A percentile compares a stretch with the other conserved stretches of the same genome.
Evolutionary conservation across 164 flowering plant species (phyloP).

Genomic region (Macadamia integrifolia): DNA sequence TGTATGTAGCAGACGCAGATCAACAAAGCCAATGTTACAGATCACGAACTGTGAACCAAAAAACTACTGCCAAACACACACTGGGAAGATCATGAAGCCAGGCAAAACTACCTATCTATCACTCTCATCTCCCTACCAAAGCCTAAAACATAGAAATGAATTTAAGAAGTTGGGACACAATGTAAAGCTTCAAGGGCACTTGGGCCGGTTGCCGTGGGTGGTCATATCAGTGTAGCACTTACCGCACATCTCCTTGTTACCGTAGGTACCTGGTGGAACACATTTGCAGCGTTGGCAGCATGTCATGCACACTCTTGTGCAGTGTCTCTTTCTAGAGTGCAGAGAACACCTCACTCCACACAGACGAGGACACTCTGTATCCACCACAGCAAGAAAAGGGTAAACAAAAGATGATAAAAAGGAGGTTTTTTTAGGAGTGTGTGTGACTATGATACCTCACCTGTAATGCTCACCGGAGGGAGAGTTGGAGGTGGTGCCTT

Average conservation of each 20-base stretch:
- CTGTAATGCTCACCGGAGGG: slow-evolving; percentile 15
- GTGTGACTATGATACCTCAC: background rate
- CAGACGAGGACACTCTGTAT: slow-evolving; percentile 37
- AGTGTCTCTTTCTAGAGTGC: slow-evolving; percentile 37
- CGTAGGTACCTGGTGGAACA: slow-evolving; percentile 56
- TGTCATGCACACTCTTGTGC: slow-evolving; percentile 45
- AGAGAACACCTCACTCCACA: slow-evolving; percentile 35
- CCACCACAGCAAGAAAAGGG: background rate
- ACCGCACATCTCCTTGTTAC: slow-evolving; percentile 49
- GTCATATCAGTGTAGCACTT: slow-evolving; percentile 51
- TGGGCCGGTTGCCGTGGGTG: slow-evolving; percentile 32
- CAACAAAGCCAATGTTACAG: no score
- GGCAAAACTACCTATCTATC: no score
- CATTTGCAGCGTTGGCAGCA: slow-evolving; percentile 60
- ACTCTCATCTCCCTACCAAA: no score
- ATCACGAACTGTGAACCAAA: no score
- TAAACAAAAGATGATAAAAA: no score
- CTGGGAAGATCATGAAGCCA: no score
- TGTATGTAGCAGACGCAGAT: no score
- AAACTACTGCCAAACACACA: no score
- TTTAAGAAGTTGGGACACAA: no score
- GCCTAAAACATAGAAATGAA: no score
- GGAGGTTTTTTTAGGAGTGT: no score
- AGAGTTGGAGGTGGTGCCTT: slow-evolving; percentile 1
- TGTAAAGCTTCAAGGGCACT: slow-evolving; percentile 41